Evolutionary conservation across 129 eudicot species (phyloP).

Genomic region (Heracleum sosnowskyi): DNA sequence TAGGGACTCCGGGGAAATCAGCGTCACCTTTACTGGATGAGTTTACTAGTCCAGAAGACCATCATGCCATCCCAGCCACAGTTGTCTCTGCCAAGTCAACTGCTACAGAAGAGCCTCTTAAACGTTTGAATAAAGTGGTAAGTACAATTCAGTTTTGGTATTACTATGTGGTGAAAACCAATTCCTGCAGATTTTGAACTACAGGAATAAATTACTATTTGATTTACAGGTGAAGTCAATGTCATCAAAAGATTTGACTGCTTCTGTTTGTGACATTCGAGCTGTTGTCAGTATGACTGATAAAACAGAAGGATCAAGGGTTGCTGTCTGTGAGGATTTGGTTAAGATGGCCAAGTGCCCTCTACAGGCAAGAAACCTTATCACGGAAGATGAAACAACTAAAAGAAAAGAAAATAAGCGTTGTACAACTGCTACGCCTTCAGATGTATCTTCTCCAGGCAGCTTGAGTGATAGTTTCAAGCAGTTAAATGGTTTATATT

Average conservation of each 20-base stretch:
- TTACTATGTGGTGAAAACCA: neutral
- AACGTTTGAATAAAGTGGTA: slow-evolving; percentile 77
- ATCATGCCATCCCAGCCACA: slow-evolving; percentile 46
- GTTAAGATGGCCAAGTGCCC: slow-evolving; percentile 95
- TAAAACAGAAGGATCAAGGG: slow-evolving; percentile 87
- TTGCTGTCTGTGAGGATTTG: slow-evolving; percentile 94
- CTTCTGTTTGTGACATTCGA: slow-evolving; percentile 73
- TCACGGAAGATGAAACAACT: slow-evolving; percentile 64
- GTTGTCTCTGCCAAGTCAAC: slow-evolving; percentile 50
- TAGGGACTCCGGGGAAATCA: slow-evolving; percentile 91
- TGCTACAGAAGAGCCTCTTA: slow-evolving; percentile 76
- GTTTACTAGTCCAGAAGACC: slow-evolving; percentile 65
- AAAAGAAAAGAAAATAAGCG: slow-evolving; percentile 78
- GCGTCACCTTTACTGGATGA: slow-evolving; percentile 90
- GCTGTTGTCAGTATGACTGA: slow-evolving; percentile 93
- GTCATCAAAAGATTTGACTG: slow-evolving; percentile 57
- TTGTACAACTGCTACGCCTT: slow-evolving; percentile 76
- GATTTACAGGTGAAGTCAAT: slow-evolving; percentile 55
- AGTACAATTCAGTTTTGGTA: neutral
- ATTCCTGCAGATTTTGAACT: neutral
- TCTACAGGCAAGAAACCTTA: slow-evolving; percentile 66
- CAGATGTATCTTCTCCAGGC: slow-evolving; percentile 67
- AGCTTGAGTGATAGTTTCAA: slow-evolving; percentile 59
- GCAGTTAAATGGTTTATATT: slow-evolving; percentile 43
- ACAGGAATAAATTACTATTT: neutral